These are phyloP conservation scores for Lachnellula suecica DNA, from an alignment of 2,329 filamentous ascomycete genomes.

Conservation along the genomic window DNA sequence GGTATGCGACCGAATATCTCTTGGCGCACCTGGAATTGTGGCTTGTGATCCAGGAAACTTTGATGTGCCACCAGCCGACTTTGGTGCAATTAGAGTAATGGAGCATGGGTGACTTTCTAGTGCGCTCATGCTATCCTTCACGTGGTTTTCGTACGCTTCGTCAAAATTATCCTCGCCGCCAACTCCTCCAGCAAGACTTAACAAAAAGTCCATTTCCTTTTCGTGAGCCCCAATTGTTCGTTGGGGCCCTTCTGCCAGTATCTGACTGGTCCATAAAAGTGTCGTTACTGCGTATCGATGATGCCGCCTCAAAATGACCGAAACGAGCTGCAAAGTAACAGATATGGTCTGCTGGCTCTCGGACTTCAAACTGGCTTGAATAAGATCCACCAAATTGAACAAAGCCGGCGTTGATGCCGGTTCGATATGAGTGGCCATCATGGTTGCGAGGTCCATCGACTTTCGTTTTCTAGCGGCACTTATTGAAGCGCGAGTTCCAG, in stretches of 20 bases:
- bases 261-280: slow-evolving; percentile 65
- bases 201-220: slow-evolving; percentile 71
- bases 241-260: slow-evolving; percentile 51
- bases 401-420: slow-evolving; percentile 75
- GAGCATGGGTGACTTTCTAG: slow-evolving; percentile 76
- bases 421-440: slow-evolving; percentile 74
- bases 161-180: slow-evolving; percentile 70
- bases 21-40: slow-evolving; percentile 59
- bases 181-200: slow-evolving; percentile 65
- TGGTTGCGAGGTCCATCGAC: slow-evolving; percentile 82
- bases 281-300: slow-evolving; percentile 82
- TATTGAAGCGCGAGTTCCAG: slow-evolving; percentile 47
- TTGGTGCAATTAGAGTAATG: slow-evolving; percentile 63
- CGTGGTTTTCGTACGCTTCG: slow-evolving; percentile 67
- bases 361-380: slow-evolving; percentile 81
- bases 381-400: slow-evolving; percentile 90
- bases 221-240: slow-evolving; percentile 74
- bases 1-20: slow-evolving; percentile 60
- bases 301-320: slow-evolving; percentile 82
- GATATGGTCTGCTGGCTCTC: slow-evolving; percentile 85
- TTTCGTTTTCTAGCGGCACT: slow-evolving; percentile 78
- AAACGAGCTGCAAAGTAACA: slow-evolving; percentile 84
- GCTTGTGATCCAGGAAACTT: slow-evolving; percentile 55
- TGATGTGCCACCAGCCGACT: slow-evolving; percentile 54
- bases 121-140: slow-evolving; percentile 68